phyloP scores from a whole-genome alignment of 768 basidiomycete genomes.

The Rhodosporidiobolus sp. region DNA sequence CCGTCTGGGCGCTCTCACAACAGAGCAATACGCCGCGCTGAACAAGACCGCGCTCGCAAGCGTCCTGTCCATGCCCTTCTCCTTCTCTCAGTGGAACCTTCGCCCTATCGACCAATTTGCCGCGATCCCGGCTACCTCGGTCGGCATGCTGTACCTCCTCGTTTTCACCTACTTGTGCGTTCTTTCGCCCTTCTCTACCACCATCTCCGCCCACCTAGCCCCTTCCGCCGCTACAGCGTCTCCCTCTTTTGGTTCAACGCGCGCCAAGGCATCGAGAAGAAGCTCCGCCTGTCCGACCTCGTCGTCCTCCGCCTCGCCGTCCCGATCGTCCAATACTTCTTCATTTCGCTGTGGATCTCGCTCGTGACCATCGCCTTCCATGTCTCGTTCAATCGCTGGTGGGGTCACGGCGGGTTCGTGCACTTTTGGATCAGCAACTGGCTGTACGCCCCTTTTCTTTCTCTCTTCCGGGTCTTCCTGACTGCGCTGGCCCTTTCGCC shows the following conservation, averaged over 20 bases:
- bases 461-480: too few relatives aligned
- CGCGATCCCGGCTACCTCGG: conserved; percentile 33
- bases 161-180: conserved; percentile 48
- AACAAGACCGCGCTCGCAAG: conserved; percentile 15
- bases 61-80: conserved; percentile 43
- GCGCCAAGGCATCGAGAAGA: conserved; percentile 4
- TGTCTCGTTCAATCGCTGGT: conserved; percentile 44
- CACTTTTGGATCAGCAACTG: conserved; percentile 46
- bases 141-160: conserved; percentile 43
- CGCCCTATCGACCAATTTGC: conserved; percentile 47
- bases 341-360: conserved; percentile 36
- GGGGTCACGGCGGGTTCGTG: conserved; percentile 46
- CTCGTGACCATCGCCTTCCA: conserved; percentile 48
- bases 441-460: neutral
- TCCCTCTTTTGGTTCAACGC: conserved; percentile 14
- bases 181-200: conserved; percentile 32
- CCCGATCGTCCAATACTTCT: conserved; percentile 14
- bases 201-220: too few relatives aligned
- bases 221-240: too few relatives aligned
- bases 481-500: too few relatives aligned
- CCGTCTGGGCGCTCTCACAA: neutral
- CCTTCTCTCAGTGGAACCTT: conserved; percentile 45
- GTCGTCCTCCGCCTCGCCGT: conserved; percentile 12
- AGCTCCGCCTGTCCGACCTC: conserved; percentile 12
- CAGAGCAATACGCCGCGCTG: neutral